These are phyloP conservation scores for Populus hybrid DNA, from an alignment of 441 rosid species.

Conservation along the genomic window DNA sequence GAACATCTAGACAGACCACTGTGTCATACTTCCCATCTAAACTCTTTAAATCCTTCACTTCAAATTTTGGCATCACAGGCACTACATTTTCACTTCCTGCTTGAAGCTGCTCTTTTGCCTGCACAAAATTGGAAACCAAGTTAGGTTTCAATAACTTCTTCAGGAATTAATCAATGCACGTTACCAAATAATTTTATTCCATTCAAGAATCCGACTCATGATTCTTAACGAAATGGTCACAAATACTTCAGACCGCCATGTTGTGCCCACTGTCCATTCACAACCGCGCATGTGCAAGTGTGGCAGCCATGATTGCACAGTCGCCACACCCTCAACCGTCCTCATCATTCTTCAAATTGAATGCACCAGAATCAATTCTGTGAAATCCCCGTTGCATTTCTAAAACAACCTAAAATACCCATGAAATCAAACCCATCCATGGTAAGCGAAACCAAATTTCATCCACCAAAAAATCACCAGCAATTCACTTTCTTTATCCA, in stretches of 20 bases:
- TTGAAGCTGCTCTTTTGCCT: slow-evolving; percentile 69
- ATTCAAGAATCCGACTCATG: background rate
- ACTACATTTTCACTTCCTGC: slow-evolving; percentile 25
- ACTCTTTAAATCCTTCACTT: slow-evolving; percentile 85
- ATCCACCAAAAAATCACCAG: background rate
- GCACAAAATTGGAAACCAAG: background rate
- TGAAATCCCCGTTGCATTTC: background rate
- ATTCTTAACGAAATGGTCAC: background rate
- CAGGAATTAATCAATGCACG: background rate
- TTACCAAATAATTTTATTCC: background rate
- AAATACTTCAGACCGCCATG: background rate
- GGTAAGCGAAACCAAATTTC: background rate
- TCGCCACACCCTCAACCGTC: background rate
- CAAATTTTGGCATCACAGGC: slow-evolving; percentile 56
- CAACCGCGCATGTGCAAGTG: background rate
- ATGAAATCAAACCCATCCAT: background rate
- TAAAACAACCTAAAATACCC: background rate
- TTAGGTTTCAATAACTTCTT: background rate
- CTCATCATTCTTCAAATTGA: background rate
- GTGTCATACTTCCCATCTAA: slow-evolving; percentile 69
- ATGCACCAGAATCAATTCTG: background rate
- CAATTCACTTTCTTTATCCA: background rate
- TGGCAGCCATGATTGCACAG: background rate
- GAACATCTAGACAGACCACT: slow-evolving; percentile 81
- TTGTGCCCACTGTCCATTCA: background rate